A percentile compares a stretch with the other conserved stretches of the same genome.
These are phyloP conservation scores for Penicillium sp. DNA, from an alignment of 2,329 filamentous ascomycete species.

Conservation along the genomic window DNA sequence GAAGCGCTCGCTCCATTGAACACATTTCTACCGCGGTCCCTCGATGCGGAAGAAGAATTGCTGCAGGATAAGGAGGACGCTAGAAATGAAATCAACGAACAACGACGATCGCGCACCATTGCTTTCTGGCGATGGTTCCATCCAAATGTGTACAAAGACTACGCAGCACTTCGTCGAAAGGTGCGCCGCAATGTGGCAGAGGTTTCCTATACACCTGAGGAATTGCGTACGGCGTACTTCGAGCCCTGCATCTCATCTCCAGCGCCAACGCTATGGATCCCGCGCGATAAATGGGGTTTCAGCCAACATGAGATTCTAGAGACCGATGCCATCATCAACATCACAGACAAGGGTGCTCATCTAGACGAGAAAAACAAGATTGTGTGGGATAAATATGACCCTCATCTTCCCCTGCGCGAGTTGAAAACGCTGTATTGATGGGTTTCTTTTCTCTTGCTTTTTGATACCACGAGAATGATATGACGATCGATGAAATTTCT, in stretches of 20 bases:
- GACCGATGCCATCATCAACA: conserved; percentile 66
- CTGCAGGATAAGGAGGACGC: conserved; percentile 39
- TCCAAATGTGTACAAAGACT: conserved; percentile 73
- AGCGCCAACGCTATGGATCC: conserved; percentile 74
- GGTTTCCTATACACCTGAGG: conserved; percentile 60
- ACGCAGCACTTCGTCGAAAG: conserved; percentile 65
- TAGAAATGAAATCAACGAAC: conserved; percentile 20
- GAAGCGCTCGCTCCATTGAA: conserved; percentile 45
- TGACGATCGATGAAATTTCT: conserved; percentile 1
- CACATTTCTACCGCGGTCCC: conserved; percentile 69
- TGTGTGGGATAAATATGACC: conserved; percentile 58
- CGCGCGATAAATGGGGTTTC: conserved; percentile 69
- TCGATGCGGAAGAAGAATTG: conserved; percentile 55
- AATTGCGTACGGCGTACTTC: conserved; percentile 66
- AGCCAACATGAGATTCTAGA: conserved; percentile 73
- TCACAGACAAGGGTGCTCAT: conserved; percentile 72
- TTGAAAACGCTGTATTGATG: conserved; percentile 51
- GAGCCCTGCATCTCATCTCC: conserved; percentile 65
- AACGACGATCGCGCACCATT: conserved; percentile 22
- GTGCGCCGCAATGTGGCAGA: conserved; percentile 59
- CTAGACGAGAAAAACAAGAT: conserved; percentile 68
- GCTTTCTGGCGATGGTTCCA: conserved; percentile 53
- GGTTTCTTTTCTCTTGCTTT: too few relatives aligned
- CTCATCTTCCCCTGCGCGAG: conserved; percentile 56
- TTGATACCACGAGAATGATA: conserved; percentile 1